These are phyloP conservation scores for Panellus pusillus DNA, from an alignment of 768 basidiomycete genomes.

Conservation along the genomic window DNA sequence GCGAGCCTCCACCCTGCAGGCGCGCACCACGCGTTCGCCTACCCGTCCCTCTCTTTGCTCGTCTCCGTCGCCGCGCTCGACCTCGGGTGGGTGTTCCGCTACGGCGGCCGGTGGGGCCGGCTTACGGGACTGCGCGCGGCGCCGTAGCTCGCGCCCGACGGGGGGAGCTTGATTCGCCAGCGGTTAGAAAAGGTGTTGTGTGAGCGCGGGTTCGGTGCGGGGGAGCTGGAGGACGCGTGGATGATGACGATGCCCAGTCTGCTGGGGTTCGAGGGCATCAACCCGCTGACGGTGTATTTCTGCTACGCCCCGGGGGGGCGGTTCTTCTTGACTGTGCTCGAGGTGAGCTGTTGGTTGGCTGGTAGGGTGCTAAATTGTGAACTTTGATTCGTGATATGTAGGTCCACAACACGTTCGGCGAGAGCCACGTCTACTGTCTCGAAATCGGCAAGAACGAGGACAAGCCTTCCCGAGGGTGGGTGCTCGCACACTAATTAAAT, in stretches of 20 bases:
- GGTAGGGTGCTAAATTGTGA: too few species aligned
- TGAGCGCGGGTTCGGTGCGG: constrained; percentile 29
- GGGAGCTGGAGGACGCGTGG: too few species aligned
- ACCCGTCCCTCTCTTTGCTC: constrained; percentile 69
- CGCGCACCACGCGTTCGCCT: constrained; percentile 50
- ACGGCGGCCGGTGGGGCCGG: too few species aligned
- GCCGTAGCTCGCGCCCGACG: constrained; percentile 44
- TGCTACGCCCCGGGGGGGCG: constrained; percentile 42
- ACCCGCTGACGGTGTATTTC: constrained; percentile 70
- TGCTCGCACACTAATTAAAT: constrained; percentile 2
- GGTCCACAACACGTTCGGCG: constrained; percentile 77
- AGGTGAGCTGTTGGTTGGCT: constrained; percentile 39
- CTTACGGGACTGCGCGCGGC: too few species aligned
- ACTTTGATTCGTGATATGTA: constrained; percentile 25
- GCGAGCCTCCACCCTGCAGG: constrained; percentile 47
- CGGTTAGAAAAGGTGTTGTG: constrained; percentile 42
- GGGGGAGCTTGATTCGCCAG: constrained; percentile 31
- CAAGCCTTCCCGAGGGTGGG: constrained; percentile 33
- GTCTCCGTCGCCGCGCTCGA: constrained; percentile 53
- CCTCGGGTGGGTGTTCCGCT: constrained; percentile 51
- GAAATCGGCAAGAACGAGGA: constrained; percentile 50
- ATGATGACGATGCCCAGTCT: constrained; percentile 75
- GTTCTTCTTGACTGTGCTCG: too few species aligned
- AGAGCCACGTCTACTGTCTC: constrained; percentile 63
- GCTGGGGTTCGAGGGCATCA: constrained; percentile 67